Evolutionary conservation across 140 eudicot genomes (phyloP).

Genomic region (Anethum foeniculum): DNA sequence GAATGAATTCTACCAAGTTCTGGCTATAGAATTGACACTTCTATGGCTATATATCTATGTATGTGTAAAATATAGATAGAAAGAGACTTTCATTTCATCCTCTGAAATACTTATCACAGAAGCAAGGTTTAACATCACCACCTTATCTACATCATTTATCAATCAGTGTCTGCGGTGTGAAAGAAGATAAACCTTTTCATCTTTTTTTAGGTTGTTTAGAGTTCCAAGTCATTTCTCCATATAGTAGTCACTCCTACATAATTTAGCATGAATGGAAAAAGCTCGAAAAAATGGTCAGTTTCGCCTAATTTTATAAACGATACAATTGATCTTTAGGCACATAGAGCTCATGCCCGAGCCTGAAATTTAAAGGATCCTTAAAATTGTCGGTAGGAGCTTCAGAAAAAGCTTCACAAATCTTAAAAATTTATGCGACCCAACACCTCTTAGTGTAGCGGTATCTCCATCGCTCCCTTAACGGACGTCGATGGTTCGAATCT

Average conservation of each 20-base stretch:
- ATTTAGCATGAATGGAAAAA: background rate
- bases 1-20: background rate
- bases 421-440: too few species aligned
- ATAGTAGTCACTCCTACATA: background rate
- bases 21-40: background rate
- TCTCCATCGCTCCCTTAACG: too few species aligned
- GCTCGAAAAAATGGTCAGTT: background rate
- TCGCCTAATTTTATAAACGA: background rate
- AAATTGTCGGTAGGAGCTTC: background rate
- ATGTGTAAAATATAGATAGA: background rate
- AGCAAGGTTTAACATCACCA: background rate
- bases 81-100: background rate
- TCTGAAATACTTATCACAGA: background rate
- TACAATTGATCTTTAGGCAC: background rate
- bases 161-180: background rate
- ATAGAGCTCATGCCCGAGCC: background rate
- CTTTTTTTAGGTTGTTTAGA: background rate
- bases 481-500: too few species aligned
- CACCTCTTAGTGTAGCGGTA: too few species aligned
- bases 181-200: background rate
- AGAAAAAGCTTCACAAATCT: background rate
- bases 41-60: background rate
- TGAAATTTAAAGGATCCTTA: background rate
- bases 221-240: background rate
- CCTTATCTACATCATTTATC: background rate